Evolutionary conservation across 2,329 filamentous ascomycete genomes (phyloP), one percentile per base, ranked within the genome.

Genomic region (Fusarium piperis): DNA sequence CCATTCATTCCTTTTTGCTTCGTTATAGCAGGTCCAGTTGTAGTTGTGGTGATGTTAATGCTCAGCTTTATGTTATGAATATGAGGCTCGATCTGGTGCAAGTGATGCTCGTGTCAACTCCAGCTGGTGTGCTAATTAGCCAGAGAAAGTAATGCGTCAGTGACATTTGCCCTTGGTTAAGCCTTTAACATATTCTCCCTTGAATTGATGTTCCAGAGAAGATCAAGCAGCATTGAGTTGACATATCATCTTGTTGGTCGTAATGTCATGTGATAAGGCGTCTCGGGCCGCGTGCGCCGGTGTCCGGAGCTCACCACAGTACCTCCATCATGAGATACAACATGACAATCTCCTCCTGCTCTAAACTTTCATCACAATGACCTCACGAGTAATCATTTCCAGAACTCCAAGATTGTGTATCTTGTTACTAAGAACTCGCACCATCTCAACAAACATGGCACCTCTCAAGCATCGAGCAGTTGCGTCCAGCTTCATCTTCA

Each of bases 401-500:
- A 46, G 15, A 41, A n/a, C 26, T 18, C 30, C n/a, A 16, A 39
- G 18, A 23, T 18, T 36, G 30, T 35, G 12, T 28, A 23, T 44
- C 38, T 52, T 16, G 23, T 16, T 44, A 28, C 23, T n/a, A 26
- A 52, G 38, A n/a, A 30, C 38, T 46, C 64, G 64, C 51, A 23
- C 53, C 11, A 63, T 58, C 30, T 67, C 60, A n/a, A 57, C 62
- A 35, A 66, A 28, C 26, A 78, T 78, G 74, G 38, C 71, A 9
- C 26, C 62, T 38, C 74, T 77, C 32, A 62, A 76, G 41, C 78
- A 74, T 53, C 72, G 83, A 60, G 79, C 80, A 1, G 85, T 89
- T 4, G 85, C 85, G 1, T 85, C 82, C 3, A 84, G 83, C 52
- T 89, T 89, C 75, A 83, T 89, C 68, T 84, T 89, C 79, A 84